phyloP scores from a whole-genome alignment of 2,329 filamentous ascomycete species.

The Colletotrichum sp. region DNA sequence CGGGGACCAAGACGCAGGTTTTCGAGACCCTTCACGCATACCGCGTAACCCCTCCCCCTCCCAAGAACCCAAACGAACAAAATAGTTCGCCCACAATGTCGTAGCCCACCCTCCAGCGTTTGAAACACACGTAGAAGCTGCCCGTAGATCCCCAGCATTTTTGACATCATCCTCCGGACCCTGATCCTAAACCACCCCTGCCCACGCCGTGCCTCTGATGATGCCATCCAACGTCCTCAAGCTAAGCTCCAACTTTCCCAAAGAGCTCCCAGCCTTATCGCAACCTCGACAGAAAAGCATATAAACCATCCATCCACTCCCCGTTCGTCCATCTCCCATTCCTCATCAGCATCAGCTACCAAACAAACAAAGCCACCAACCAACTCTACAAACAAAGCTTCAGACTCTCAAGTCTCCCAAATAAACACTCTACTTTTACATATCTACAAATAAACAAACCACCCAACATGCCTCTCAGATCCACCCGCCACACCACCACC shows the following conservation, averaged over 20 bases:
- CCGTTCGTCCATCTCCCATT: neutral
- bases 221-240: constrained; percentile 4
- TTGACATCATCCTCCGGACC: constrained; percentile 18
- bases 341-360: constrained; percentile 7
- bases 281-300: neutral
- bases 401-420: constrained; percentile 6
- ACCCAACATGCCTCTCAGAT: constrained; percentile 37
- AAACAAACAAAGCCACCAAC: neutral
- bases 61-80: neutral
- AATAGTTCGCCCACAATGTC: neutral
- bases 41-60: neutral
- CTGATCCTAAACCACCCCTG: neutral
- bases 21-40: constrained; percentile 18
- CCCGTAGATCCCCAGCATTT: constrained; percentile 2
- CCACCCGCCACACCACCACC: constrained; percentile 22
- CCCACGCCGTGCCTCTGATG: neutral
- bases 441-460: neutral
- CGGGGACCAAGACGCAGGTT: constrained; percentile 9
- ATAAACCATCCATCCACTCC: constrained; percentile 11
- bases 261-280: neutral
- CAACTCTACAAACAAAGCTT: neutral
- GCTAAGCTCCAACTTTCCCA: neutral
- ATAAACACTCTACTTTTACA: neutral
- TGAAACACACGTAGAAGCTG: neutral
- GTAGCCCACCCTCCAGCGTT: neutral